Percentiles rank a stretch among this genome's conserved stretches.
phyloP scores from a whole-genome alignment of 331 rosid species.

The Quercus tomentella region DNA sequence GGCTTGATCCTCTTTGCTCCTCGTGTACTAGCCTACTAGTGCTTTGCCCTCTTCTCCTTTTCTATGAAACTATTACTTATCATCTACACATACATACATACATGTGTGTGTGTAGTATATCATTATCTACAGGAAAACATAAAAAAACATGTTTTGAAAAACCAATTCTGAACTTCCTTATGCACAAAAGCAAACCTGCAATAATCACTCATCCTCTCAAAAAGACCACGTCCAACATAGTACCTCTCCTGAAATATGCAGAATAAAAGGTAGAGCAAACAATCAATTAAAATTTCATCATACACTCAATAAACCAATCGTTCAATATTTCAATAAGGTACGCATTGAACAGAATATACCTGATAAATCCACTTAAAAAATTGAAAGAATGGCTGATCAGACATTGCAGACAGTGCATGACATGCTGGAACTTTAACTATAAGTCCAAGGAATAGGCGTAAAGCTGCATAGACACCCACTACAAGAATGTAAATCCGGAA shows the following conservation, averaged over 20 bases:
- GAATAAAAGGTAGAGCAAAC: conserved; percentile 17
- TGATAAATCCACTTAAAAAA: conserved; percentile 98
- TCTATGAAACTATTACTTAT: too few relatives aligned
- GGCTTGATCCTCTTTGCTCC: too few relatives aligned
- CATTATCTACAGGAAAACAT: not conserved
- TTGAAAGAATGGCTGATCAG: conserved; percentile 88
- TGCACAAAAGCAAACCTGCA: conserved; percentile 54
- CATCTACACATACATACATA: too few relatives aligned
- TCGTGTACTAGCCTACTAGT: too few relatives aligned
- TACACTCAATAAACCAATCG: conserved; percentile 2
- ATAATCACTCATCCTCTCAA: conserved; percentile 76
- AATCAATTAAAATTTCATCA: conserved; percentile 11
- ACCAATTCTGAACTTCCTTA: not conserved
- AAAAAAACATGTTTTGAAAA: not conserved
- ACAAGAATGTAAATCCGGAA: conserved; percentile 87
- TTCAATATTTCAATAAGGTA: not conserved
- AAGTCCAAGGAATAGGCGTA: conserved; percentile 62
- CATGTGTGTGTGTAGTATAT: not conserved
- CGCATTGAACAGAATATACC: conserved; percentile 33
- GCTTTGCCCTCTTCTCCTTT: too few relatives aligned
- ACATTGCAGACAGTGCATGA: conserved; percentile 79
- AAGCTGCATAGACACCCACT: conserved; percentile 72
- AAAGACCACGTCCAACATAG: conserved; percentile 95
- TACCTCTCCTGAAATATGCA: conserved; percentile 74
- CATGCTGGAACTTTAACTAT: conserved; percentile 82